Evolutionary conservation across 2,329 filamentous ascomycete genomes (phyloP).

Genomic region (Seiridium unicorne): DNA sequence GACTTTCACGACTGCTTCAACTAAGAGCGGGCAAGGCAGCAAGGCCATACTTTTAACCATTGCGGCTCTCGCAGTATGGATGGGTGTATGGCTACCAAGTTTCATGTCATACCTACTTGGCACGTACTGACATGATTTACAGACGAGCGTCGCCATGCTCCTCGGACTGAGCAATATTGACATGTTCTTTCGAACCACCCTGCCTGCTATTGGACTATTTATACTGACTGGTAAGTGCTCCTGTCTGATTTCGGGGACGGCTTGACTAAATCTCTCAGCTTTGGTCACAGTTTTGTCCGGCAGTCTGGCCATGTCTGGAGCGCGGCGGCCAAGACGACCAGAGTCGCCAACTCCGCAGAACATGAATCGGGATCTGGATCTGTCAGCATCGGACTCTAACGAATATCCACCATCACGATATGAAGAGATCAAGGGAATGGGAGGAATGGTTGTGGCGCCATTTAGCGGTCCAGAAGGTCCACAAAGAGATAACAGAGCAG

Average conservation of each 20-base stretch:
- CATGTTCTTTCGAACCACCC: conserved; percentile 44
- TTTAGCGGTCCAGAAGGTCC: conserved; percentile 30
- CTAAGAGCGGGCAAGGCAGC: conserved; percentile 29
- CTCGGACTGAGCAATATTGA: conserved; percentile 43
- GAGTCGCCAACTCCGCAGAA: conserved; percentile 39
- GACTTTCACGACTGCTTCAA: conserved; percentile 33
- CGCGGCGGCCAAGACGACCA: conserved; percentile 27
- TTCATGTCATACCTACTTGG: conserved; percentile 14
- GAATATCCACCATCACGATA: conserved; percentile 45
- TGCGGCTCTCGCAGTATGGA: conserved; percentile 50
- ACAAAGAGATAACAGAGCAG: conserved; percentile 14
- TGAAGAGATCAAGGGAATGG: conserved; percentile 46
- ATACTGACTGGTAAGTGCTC: conserved; percentile 46
- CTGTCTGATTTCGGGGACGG: not conserved
- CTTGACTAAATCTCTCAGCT: conserved; percentile 24
- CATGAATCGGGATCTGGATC: conserved; percentile 33
- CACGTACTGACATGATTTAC: not conserved
- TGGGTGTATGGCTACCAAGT: conserved; percentile 39
- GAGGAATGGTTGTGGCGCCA: conserved; percentile 33
- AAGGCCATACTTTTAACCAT: conserved; percentile 42
- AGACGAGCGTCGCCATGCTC: conserved; percentile 52
- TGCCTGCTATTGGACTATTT: conserved; percentile 50
- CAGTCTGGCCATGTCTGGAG: conserved; percentile 28
- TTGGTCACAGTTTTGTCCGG: conserved; percentile 38
- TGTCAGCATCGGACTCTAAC: conserved; percentile 39